Evolutionary conservation across 176 grass and related monocot species (phyloP).

Genomic region (Areca catechu): DNA sequence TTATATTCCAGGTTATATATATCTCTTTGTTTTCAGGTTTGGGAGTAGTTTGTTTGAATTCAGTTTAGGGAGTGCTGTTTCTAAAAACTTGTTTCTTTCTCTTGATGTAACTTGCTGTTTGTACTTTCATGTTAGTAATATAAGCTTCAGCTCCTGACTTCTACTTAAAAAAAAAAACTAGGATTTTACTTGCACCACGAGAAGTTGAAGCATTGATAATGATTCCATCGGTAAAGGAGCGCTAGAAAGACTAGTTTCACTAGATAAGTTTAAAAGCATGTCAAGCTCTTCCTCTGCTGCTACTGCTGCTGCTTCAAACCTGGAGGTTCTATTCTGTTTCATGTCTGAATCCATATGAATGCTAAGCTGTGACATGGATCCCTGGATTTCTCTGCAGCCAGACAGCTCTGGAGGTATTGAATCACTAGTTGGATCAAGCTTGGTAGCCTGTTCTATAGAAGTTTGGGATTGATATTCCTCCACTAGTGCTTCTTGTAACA

Average conservation of each 20-base stretch:
- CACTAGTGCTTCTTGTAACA: slow-evolving; percentile 3
- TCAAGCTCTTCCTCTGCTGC: slow-evolving; percentile 71
- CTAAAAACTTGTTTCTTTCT: too few species aligned
- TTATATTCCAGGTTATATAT: too few species aligned
- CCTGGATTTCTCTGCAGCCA: slow-evolving; percentile 11
- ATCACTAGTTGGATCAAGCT: not conserved
- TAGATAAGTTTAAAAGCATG: slow-evolving; percentile 51
- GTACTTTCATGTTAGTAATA: too few species aligned
- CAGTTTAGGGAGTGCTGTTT: too few species aligned
- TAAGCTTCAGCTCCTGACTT: too few species aligned
- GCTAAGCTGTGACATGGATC: too few species aligned
- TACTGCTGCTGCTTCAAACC: slow-evolving; percentile 28
- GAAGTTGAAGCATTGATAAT: too few species aligned
- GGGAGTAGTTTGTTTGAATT: too few species aligned
- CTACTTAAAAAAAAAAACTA: too few species aligned
- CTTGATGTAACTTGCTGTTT: too few species aligned
- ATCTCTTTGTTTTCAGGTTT: too few species aligned
- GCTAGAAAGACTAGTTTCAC: slow-evolving; percentile 40
- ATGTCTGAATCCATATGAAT: slow-evolving; percentile 13
- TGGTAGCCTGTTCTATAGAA: not conserved
- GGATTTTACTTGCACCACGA: too few species aligned
- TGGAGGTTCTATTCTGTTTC: slow-evolving; percentile 2
- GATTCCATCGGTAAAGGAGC: slow-evolving; percentile 17
- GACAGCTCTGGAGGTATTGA: not conserved
- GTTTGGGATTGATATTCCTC: slow-evolving; percentile 22